phyloP scores from a whole-genome alignment of 2,329 filamentous ascomycete species.

The Arthroderma sp. region DNA sequence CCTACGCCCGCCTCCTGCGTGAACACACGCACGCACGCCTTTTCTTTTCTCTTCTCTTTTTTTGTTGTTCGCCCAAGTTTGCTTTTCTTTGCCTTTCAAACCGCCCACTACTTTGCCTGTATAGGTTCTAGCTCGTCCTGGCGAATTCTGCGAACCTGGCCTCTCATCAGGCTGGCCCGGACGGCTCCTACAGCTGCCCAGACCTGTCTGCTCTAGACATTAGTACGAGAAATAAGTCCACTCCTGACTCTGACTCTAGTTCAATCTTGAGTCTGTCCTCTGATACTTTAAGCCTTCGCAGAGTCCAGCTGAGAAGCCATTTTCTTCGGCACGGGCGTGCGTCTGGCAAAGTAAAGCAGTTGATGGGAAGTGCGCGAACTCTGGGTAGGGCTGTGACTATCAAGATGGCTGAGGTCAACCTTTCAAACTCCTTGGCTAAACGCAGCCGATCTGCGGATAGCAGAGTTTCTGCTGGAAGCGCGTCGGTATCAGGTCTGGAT shows the following conservation, averaged over 20 bases:
- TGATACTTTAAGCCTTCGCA: slow-evolving; percentile 6
- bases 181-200: slow-evolving; percentile 32
- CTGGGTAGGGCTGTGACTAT: slow-evolving; percentile 27
- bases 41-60: too few species aligned
- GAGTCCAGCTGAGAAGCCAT: not conserved
- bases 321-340: slow-evolving; percentile 17
- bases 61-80: too few species aligned
- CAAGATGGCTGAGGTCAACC: slow-evolving; percentile 30
- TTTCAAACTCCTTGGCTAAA: slow-evolving; percentile 25
- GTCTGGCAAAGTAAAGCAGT: slow-evolving; percentile 27
- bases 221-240: slow-evolving; percentile 8
- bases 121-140: too few species aligned
- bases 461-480: slow-evolving; percentile 17
- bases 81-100: too few species aligned
- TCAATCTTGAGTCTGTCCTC: slow-evolving; percentile 4
- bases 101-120: too few species aligned
- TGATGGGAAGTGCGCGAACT: slow-evolving; percentile 29
- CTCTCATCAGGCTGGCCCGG: slow-evolving; percentile 22
- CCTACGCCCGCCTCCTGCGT: too few species aligned
- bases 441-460: slow-evolving; percentile 25
- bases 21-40: too few species aligned
- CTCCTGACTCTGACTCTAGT: slow-evolving; percentile 1
- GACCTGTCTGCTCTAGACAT: slow-evolving; percentile 26
- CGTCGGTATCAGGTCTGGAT: slow-evolving; percentile 4
- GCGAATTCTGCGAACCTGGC: slow-evolving; percentile 17